A percentile compares a stretch with the other conserved stretches of the same genome.
These are phyloP conservation scores for Apiospora aurea DNA, from an alignment of 2,329 filamentous ascomycete species.

Conservation along the genomic window DNA sequence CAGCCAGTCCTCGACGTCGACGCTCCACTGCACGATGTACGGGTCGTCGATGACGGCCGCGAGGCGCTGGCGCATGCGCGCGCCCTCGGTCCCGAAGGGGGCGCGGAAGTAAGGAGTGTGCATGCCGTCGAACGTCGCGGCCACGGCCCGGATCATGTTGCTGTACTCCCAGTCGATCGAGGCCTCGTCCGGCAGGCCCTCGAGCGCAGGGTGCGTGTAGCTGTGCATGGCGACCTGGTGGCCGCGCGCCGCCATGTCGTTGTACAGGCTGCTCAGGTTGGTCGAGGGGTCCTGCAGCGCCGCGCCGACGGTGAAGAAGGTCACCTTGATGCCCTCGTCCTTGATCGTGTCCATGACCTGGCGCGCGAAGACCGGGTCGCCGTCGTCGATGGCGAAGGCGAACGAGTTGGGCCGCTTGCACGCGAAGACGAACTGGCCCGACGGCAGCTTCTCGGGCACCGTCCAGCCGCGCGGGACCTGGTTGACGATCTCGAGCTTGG, in stretches of 20 bases:
- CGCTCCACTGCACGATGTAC: conserved; percentile 71
- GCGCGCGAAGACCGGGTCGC: conserved; percentile 64
- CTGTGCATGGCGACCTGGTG: conserved; percentile 75
- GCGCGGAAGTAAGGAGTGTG: conserved; percentile 67
- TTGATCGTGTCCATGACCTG: conserved; percentile 67
- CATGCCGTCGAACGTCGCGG: conserved; percentile 44
- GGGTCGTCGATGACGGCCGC: conserved; percentile 60
- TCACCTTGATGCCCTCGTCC: conserved; percentile 69
- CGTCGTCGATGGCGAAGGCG: conserved; percentile 76
- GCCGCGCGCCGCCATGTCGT: conserved; percentile 65
- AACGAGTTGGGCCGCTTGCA: conserved; percentile 74
- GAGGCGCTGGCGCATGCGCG: conserved; percentile 69
- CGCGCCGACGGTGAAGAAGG: conserved; percentile 74
- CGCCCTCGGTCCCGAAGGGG: conserved; percentile 72
- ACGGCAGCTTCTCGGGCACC: conserved; percentile 66
- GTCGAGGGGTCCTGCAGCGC: conserved; percentile 65
- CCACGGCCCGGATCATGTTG: conserved; percentile 60
- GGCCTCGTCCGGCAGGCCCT: conserved; percentile 58
- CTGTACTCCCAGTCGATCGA: conserved; percentile 68
- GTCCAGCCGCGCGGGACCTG: conserved; percentile 57
- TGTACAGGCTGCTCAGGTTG: conserved; percentile 69
- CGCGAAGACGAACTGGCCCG: conserved; percentile 66
- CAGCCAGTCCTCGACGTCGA: conserved; percentile 75
- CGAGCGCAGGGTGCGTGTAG: conserved; percentile 72
- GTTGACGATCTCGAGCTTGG: conserved; percentile 66